Evolutionary conservation across 1,284 basidiomycete species (phyloP).

Genomic region (Malassezia slooffiae): DNA sequence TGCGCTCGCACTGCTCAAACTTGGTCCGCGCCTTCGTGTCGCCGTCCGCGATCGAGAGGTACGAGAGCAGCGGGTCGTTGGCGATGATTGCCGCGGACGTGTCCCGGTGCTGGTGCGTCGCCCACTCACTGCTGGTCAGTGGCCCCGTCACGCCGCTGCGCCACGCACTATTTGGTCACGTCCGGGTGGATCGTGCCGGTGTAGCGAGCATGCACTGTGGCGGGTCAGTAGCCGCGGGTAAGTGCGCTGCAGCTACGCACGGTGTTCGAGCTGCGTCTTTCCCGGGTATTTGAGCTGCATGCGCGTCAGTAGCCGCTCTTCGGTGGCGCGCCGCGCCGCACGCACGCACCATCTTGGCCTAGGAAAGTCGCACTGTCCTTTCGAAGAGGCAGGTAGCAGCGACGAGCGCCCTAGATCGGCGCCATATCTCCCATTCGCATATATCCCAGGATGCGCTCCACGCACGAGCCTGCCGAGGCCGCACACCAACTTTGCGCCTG

Average conservation of each 20-base stretch:
- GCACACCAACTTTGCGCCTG: no score
- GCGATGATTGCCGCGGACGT: conserved; percentile 83
- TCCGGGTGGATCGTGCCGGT: conserved; percentile 60
- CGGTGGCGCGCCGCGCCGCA: background rate
- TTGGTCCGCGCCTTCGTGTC: conserved; percentile 77
- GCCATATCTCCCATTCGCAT: no score
- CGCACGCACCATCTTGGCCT: no score
- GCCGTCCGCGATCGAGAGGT: conserved; percentile 82
- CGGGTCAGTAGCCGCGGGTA: background rate
- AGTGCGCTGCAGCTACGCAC: conserved; percentile 6
- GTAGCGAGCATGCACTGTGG: conserved; percentile 71
- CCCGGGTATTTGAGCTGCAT: conserved; percentile 13
- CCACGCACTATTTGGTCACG: conserved; percentile 38
- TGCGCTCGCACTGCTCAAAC: conserved; percentile 92
- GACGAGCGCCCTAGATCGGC: no score
- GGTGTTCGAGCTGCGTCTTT: conserved; percentile 37
- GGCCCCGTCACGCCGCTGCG: background rate
- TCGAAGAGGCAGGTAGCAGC: no score
- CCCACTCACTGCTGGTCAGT: conserved; percentile 66
- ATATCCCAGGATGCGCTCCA: no score
- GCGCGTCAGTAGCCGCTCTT: background rate
- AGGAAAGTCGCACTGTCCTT: no score
- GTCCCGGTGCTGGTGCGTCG: conserved; percentile 92
- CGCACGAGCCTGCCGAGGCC: no score
- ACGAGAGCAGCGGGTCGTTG: conserved; percentile 73